A percentile compares a stretch with the other conserved stretches of the same genome.
Conservation (phyloP, 2,329 filamentous ascomycete genomes). For the Grosmannia penicillata region DNA sequence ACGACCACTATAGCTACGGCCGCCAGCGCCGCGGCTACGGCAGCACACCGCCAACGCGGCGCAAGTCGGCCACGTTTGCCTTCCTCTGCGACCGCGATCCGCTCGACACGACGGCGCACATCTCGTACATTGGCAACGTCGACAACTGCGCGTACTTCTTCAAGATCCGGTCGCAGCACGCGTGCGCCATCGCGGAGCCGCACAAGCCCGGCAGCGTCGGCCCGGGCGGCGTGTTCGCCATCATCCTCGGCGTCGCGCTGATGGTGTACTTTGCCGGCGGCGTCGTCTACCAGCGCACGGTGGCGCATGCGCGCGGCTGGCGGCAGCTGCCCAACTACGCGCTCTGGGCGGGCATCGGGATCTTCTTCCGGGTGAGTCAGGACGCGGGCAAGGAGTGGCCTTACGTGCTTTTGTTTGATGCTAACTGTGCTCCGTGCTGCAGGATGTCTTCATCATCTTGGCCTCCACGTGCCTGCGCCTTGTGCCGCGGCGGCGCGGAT, state of each 20-base stretch:
- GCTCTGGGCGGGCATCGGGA: slow-evolving; percentile 78
- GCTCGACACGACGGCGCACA: slow-evolving; percentile 46
- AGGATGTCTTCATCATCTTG: slow-evolving; percentile 54
- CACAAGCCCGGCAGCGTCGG: slow-evolving; percentile 59
- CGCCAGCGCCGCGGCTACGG: not conserved
- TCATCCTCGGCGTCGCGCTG: slow-evolving; percentile 65
- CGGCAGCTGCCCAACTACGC: slow-evolving; percentile 87
- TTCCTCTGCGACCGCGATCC: slow-evolving; percentile 86
- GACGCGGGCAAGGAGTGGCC: not conserved
- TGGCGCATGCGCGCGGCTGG: slow-evolving; percentile 90
- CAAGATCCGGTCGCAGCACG: slow-evolving; percentile 73
- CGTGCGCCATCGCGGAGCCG: slow-evolving; percentile 54
- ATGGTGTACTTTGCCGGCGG: slow-evolving; percentile 84
- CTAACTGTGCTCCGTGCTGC: not conserved
- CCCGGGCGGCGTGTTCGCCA: slow-evolving; percentile 67
- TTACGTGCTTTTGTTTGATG: not conserved
- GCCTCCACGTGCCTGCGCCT: slow-evolving; percentile 56
- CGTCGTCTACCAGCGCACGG: slow-evolving; percentile 88
- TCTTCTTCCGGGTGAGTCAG: slow-evolving; percentile 65
- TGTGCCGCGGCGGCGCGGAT: slow-evolving; percentile 50
- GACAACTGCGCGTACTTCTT: slow-evolving; percentile 95
- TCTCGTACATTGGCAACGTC: slow-evolving; percentile 77
- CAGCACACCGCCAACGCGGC: slow-evolving; percentile 24
- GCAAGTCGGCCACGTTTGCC: slow-evolving; percentile 77
- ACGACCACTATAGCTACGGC: not conserved